These are phyloP conservation scores for Digitaria exilis DNA, from an alignment of 202 grass and related monocot species.

Conservation along the genomic window DNA sequence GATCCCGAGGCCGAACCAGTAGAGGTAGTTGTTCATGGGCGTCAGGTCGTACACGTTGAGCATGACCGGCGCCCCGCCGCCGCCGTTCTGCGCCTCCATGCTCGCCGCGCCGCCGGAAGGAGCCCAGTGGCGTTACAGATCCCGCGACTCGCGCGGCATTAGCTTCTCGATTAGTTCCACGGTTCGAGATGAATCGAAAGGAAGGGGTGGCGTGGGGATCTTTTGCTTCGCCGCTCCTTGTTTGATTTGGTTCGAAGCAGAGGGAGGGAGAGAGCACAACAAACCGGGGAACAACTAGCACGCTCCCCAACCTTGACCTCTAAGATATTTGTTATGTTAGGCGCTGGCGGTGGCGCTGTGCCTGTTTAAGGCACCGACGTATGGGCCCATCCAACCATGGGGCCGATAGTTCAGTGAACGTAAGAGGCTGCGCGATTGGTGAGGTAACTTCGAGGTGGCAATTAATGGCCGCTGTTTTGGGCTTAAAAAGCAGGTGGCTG, in stretches of 20 bases:
- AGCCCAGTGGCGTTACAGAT: slow-evolving; percentile 31
- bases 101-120: background rate
- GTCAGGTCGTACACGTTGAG: slow-evolving; percentile 86
- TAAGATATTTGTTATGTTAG: background rate
- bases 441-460: background rate
- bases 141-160: slow-evolving; percentile 17
- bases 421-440: accelerated
- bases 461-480: slow-evolving; percentile 14
- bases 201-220: background rate
- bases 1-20: slow-evolving; percentile 79
- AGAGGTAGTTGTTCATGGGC: slow-evolving; percentile 74
- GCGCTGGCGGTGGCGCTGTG: background rate
- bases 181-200: background rate
- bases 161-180: background rate
- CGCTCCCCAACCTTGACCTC: background rate
- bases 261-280: slow-evolving; percentile 25
- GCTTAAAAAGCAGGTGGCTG: slow-evolving; percentile 15
- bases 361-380: accelerated
- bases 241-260: slow-evolving; percentile 10
- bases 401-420: background rate
- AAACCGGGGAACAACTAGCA: background rate
- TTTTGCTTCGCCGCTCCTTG: background rate
- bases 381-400: accelerated
- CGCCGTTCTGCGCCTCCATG: slow-evolving; percentile 40
- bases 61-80: slow-evolving; percentile 44